Base-by-base conservation (phyloP, 129 eudicot genomes). In the Lactuca saligna region DNA sequence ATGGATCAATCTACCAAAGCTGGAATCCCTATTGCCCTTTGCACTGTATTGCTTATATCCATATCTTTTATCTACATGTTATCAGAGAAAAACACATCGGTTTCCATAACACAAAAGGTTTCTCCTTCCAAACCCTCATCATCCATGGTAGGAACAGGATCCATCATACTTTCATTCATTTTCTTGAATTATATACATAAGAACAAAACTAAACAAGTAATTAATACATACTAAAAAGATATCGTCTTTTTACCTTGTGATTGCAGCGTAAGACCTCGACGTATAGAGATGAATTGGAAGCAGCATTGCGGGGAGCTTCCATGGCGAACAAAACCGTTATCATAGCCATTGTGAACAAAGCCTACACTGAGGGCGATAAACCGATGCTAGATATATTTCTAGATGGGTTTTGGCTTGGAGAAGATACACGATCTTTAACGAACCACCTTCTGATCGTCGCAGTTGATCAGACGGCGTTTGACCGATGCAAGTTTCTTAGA, bases 391-490 rank as follows among this genome's bases (percentile, higher is more conserved):
- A 90, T 72, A 68, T 90, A 4, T 90, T 90, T 64, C 78, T 90
- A n/a, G 97, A 90, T 15, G 86, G 97, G 16, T 90, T 90, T 76
- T 85, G 97, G 97, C 33, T 67, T 6, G 97, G 97, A 11, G 95
- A 90, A 63, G 79, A 67, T 14, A 87, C 91, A 25, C 39, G 85
- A 65, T 58, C 44, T 33, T 68, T 90, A 63, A 51, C 82, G 8
- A 68, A 81, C 61, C 83, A 90, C 41, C 72, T 90, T 33, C 53
- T 90, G 57, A 59, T 90, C 33, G 95, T 90, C 54, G 82, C 97
- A 3, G 72, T 85, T 59, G 97, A 90, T 72, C 81, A 81, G 61
- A 71, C 79, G 5, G 84, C 97, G 3, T 83, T 78, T 25, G 85
- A 81, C 3, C 79, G 89, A 71, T 90, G 97, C 33, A 55, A 7